phyloP scores from a whole-genome alignment of 78 protist genomes.

The Dictyostelium discoideum region DNA sequence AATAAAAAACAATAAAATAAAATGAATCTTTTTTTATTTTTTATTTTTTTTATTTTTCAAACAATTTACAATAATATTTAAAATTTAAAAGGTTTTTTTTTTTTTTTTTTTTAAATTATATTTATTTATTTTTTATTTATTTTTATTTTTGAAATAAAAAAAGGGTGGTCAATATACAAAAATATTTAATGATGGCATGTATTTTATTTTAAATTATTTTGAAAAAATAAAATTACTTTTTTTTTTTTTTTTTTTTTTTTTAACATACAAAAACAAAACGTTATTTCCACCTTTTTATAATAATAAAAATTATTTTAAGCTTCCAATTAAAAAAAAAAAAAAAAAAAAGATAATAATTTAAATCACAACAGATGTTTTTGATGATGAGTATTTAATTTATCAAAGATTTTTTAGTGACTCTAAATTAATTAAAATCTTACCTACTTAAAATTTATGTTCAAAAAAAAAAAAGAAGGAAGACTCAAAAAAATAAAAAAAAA shows the following conservation, averaged over 20 bases:
- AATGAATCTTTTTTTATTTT: no score
- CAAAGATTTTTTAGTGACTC: neutral
- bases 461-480: no score
- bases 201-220: conserved; percentile 28
- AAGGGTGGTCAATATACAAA: conserved; percentile 56
- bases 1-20: no score
- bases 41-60: no score
- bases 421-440: neutral
- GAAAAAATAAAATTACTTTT: neutral
- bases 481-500: neutral
- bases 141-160: no score
- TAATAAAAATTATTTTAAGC: neutral
- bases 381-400: no score
- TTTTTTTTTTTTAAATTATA: no score
- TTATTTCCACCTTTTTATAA: neutral
- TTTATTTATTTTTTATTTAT: no score
- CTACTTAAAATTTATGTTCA: neutral
- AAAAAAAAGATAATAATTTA: neutral
- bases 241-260: conserved; percentile 3
- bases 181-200: conserved; percentile 27
- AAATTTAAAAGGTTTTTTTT: no score
- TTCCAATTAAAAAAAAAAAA: neutral
- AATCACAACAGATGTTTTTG: neutral
- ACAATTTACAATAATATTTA: no score
- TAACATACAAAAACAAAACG: neutral